Evolutionary conservation across 371 early-diverging fungal genomes (phyloP).

Genomic region (Fennellomyces sp.): DNA sequence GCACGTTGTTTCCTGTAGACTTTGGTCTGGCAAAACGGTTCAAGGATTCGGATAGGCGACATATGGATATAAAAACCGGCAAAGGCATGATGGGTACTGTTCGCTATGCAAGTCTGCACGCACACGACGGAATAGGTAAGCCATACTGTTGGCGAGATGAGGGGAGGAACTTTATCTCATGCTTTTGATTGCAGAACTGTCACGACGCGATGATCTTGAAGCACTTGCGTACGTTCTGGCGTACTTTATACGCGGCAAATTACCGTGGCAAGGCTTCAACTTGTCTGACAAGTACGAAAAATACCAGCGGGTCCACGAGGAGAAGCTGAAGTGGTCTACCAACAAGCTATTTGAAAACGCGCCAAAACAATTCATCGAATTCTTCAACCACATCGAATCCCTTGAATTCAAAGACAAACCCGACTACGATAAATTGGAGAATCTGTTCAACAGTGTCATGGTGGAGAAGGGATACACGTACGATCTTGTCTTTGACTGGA

Average conservation of each 20-base stretch:
- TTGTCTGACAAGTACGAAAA: constrained; percentile 94
- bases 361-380: constrained; percentile 38
- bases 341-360: constrained; percentile 84
- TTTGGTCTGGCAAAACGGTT: constrained; percentile 96
- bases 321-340: constrained; percentile 80
- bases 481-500: background rate
- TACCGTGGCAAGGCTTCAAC: constrained; percentile 97
- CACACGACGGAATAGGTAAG: background rate
- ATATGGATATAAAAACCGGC: background rate
- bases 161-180: background rate
- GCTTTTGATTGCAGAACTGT: constrained; percentile 68
- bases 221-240: constrained; percentile 94
- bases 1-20: constrained; percentile 78
- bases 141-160: background rate
- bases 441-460: background rate
- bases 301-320: constrained; percentile 92
- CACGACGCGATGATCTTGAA: constrained; percentile 96
- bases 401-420: background rate
- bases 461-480: background rate
- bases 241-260: constrained; percentile 89
- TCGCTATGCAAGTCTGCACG: background rate
- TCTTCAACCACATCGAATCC: background rate
- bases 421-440: background rate
- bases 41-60: constrained; percentile 60
- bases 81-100: background rate